Conservation (phyloP, 2,329 filamentous ascomycete genomes). For the Seiridium unicorne region DNA sequence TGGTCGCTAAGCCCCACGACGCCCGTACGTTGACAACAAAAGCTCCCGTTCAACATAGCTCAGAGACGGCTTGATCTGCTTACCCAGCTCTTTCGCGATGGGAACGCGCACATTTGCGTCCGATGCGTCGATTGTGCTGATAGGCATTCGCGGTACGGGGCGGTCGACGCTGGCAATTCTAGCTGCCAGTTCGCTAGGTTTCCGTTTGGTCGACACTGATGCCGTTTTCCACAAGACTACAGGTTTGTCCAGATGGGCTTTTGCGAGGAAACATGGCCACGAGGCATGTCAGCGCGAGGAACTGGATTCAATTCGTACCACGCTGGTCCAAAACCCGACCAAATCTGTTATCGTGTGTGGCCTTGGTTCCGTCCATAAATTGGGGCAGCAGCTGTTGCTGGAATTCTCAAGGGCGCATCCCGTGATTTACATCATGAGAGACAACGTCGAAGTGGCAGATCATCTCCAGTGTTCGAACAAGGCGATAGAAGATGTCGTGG, state of each 20-base stretch:
- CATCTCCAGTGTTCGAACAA: background rate
- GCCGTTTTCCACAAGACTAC: background rate
- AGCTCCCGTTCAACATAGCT: background rate
- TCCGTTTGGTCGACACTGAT: background rate
- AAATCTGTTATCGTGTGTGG: slow-evolving; percentile 1
- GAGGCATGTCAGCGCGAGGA: background rate
- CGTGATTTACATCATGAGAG: slow-evolving; percentile 1
- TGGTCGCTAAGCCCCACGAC: no score
- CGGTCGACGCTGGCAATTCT: background rate
- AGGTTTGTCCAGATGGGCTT: background rate
- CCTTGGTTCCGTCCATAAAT: background rate
- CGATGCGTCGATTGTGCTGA: background rate
- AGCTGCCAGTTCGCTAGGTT: background rate
- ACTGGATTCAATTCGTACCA: background rate
- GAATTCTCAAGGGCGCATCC: background rate
- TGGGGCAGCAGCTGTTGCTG: background rate
- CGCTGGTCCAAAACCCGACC: background rate
- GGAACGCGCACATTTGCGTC: background rate
- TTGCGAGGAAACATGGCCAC: background rate
- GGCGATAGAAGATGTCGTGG: background rate
- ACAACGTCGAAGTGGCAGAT: background rate
- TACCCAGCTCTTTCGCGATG: background rate
- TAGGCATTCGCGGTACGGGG: slow-evolving; percentile 4
- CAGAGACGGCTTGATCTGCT: background rate
- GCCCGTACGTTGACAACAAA: no score